phyloP scores from a whole-genome alignment of 2,329 filamentous ascomycete genomes.

The Ophiostoma ips region DNA sequence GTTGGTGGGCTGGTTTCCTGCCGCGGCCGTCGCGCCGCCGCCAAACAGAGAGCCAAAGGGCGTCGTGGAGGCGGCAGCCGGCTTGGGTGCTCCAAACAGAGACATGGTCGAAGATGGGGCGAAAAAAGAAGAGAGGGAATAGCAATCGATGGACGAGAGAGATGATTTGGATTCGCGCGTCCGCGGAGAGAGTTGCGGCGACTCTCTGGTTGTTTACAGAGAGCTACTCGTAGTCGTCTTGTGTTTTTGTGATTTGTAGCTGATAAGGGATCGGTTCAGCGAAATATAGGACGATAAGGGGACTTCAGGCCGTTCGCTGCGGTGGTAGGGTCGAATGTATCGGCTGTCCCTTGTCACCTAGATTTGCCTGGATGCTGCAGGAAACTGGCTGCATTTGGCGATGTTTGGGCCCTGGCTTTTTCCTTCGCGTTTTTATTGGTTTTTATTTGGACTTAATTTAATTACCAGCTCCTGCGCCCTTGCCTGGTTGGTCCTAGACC shows the following conservation, averaged over 20 bases:
- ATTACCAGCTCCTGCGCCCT: too few species aligned
- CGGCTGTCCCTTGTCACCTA: neutral
- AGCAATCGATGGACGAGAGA: neutral
- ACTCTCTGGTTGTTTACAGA: too few species aligned
- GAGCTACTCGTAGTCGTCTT: too few species aligned
- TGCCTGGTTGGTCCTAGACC: too few species aligned
- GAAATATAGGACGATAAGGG: neutral
- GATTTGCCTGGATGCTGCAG: neutral
- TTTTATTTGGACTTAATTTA: neutral
- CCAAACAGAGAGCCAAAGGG: slow-evolving; percentile 11
- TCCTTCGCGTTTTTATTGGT: slow-evolving; percentile 10
- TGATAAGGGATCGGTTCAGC: too few species aligned
- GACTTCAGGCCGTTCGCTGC: neutral
- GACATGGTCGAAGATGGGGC: slow-evolving; percentile 7
- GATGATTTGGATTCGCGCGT: too few species aligned
- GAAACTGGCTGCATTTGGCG: neutral
- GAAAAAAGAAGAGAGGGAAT: neutral
- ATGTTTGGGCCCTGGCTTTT: slow-evolving; percentile 2
- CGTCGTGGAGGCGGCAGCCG: slow-evolving; percentile 5
- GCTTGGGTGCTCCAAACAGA: slow-evolving; percentile 11
- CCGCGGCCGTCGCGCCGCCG: slow-evolving; percentile 1
- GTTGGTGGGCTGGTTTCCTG: neutral
- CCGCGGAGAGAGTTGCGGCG: too few species aligned
- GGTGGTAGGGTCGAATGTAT: neutral
- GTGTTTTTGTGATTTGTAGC: too few species aligned